phyloP scores from a whole-genome alignment of 2,329 filamentous ascomycete genomes.

The Aspergillus unguis region DNA sequence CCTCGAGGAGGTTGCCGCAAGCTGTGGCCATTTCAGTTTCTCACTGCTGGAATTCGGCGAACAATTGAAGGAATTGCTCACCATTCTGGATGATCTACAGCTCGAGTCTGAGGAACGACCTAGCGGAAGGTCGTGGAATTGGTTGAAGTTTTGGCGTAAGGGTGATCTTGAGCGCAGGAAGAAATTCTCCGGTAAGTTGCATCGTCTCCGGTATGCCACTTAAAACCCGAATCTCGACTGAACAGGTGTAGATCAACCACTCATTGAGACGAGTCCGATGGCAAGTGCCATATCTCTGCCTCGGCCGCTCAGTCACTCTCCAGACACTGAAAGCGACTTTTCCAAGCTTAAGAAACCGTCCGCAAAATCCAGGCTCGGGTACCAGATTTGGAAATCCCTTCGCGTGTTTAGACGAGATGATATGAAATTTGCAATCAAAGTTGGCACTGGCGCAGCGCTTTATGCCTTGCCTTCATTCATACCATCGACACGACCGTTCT shows the following conservation, averaged over 20 bases:
- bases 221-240: background rate
- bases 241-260: constrained; percentile 14
- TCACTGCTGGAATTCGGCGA: constrained; percentile 87
- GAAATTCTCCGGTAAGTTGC: constrained; percentile 9
- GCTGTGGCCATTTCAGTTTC: constrained; percentile 94
- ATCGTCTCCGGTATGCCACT: background rate
- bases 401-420: constrained; percentile 62
- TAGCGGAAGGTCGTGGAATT: constrained; percentile 70
- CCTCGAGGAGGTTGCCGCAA: constrained; percentile 95
- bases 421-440: constrained; percentile 81
- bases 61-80: constrained; percentile 78
- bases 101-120: constrained; percentile 60
- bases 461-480: constrained; percentile 91
- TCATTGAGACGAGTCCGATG: constrained; percentile 9
- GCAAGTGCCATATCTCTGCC: background rate
- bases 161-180: constrained; percentile 22
- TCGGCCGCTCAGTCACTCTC: background rate
- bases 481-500: constrained; percentile 70
- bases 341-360: constrained; percentile 7
- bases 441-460: constrained; percentile 81
- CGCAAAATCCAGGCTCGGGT: constrained; percentile 36
- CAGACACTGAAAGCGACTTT: background rate
- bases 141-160: constrained; percentile 73
- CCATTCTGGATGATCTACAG: constrained; percentile 82
- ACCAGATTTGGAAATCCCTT: constrained; percentile 55